phyloP scores from a whole-genome alignment of 108 stramenopile genomes.

The Craspedostauros australis region DNA sequence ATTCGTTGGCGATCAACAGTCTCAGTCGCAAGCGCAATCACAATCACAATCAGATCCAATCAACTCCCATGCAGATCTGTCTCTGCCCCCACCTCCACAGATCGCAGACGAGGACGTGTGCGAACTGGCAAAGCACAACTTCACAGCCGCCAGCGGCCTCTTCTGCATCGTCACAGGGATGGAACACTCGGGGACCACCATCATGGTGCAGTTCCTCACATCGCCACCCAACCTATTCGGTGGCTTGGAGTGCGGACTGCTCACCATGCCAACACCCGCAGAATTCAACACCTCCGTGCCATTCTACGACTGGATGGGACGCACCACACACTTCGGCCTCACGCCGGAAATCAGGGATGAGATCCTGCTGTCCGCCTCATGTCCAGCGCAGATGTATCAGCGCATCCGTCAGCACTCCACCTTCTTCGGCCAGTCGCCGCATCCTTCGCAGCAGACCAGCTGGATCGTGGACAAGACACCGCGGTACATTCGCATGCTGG shows the following conservation, averaged over 20 bases:
- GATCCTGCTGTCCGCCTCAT: not conserved
- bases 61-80: too few relatives aligned
- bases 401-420: too few relatives aligned
- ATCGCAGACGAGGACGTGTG: too few relatives aligned
- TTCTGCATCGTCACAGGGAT: conserved; percentile 1
- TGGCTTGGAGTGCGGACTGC: conserved; percentile 2
- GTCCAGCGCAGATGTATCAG: conserved; percentile 7
- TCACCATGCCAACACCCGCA: not conserved
- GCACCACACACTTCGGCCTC: not conserved
- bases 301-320: conserved; percentile 9
- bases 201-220: not conserved
- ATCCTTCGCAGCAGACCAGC: too few relatives aligned
- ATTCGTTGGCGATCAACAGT: too few relatives aligned
- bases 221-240: not conserved
- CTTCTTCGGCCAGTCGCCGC: not conserved
- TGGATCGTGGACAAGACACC: conserved; percentile 5
- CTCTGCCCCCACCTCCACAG: too few relatives aligned
- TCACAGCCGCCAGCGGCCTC: not conserved
- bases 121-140: too few relatives aligned
- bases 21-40: too few relatives aligned
- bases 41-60: too few relatives aligned
- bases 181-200: conserved; percentile 7
- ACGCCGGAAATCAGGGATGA: not conserved
- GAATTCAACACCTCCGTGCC: not conserved
- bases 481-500: not conserved